These are phyloP conservation scores for Pleurotus platypus DNA, from an alignment of 768 basidiomycete species.

Conservation along the genomic window DNA sequence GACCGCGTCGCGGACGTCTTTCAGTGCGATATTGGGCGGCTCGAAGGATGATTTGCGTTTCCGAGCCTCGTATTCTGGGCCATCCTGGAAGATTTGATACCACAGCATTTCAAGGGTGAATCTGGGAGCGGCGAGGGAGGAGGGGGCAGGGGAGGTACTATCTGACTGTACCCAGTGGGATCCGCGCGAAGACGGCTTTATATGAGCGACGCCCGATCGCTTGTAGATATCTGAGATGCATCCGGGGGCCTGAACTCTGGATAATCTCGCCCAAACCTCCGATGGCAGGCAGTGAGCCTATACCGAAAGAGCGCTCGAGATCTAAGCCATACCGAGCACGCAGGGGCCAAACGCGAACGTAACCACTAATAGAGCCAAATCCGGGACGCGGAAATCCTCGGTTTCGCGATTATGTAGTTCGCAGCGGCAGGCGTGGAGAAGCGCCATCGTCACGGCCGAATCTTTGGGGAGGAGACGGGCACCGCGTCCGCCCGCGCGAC, in stretches of 20 bases:
- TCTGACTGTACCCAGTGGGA: neutral
- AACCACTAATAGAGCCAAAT: neutral
- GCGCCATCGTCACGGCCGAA: too few relatives aligned
- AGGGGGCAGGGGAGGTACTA: neutral
- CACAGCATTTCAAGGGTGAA: conserved; percentile 25
- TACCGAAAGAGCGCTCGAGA: conserved; percentile 1
- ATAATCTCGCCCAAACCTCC: neutral
- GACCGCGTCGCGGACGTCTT: conserved; percentile 44
- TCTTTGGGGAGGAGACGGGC: too few relatives aligned
- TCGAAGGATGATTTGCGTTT: conserved; percentile 32
- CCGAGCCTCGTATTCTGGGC: conserved; percentile 48
- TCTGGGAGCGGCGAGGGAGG: neutral
- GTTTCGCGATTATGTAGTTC: neutral
- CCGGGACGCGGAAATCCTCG: neutral
- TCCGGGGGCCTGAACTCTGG: neutral
- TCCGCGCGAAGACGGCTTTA: neutral
- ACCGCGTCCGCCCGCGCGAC: too few relatives aligned
- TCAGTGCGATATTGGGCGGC: conserved; percentile 38
- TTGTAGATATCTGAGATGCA: neutral
- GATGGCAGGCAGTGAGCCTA: neutral
- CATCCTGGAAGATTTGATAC: conserved; percentile 42
- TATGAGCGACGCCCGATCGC: neutral
- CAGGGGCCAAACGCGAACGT: neutral
- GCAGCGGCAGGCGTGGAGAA: too few relatives aligned
- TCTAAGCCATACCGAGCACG: conserved; percentile 6